Base-by-base conservation (phyloP, 2,329 filamentous ascomycete genomes). In the Penicillium sp. region DNA sequence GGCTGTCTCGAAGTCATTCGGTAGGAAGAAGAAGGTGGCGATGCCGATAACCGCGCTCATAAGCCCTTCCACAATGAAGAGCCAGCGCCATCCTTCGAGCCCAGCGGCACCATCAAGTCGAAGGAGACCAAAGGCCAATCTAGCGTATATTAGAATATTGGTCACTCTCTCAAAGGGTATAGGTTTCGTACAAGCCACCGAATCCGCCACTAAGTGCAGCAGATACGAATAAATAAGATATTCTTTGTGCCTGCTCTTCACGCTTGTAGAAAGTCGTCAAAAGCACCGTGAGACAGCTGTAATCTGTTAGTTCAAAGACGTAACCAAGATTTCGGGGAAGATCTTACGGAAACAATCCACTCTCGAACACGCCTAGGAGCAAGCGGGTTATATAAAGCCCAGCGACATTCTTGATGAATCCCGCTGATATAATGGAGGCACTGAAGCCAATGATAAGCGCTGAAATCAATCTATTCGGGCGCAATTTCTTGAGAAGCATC, bases 1-100 rank as follows among this genome's bases (percentile, higher is more conserved):
- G 1, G 78, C 78, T 0, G 68, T 68, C 1, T 67, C 66, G 0
- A 72, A 72, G 39, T 77, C 68, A 34, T 75, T 73, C 1, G 78
- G 77, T 13, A 80, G 66, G 2, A 68, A 68, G 54, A 77, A 77
- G 58, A 68, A 76, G 4, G 78, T 64, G 30, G 72, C 55, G 17
- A 73, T 52, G 0, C 66, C 71, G 17, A 76, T 54, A 4, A 75
- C 34, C 4, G 75, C 61, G 42, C 68, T 74, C 54, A 75, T 67
- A 8, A 71, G 54, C 3, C 76, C 76, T 44, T 79, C 76, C 6
- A 79, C 71, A 34, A 78, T 75, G 49, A 71, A 76, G 0, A 79
- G 66, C 74, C 67, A 68, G 17, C 63, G 53, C 74, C 77, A 80
- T 1, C 74, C 72, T 4, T 69, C 63, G 3, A 70, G 59, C 0